Evolutionary conservation across 768 basidiomycete species (phyloP).

Genomic region (Lyophyllum decastes): DNA sequence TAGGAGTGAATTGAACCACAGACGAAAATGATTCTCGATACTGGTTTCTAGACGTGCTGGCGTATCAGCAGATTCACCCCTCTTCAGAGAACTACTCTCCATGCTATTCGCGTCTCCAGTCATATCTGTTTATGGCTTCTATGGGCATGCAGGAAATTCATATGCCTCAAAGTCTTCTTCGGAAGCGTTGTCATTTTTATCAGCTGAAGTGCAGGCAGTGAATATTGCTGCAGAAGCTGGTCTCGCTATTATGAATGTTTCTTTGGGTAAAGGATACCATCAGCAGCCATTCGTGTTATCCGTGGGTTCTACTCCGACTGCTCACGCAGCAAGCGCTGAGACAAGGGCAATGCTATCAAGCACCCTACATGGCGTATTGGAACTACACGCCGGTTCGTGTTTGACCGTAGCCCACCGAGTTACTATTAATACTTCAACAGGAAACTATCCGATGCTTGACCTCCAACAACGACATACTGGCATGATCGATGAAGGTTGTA

Average conservation of each 20-base stretch:
- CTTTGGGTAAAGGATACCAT: slow-evolving; percentile 30
- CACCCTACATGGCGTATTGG: slow-evolving; percentile 60
- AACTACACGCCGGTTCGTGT: slow-evolving; percentile 71
- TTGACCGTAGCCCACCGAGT: background rate
- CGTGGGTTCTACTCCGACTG: slow-evolving; percentile 87
- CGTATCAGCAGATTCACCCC: slow-evolving; percentile 49
- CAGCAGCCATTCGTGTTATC: slow-evolving; percentile 66
- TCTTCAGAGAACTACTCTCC: slow-evolving; percentile 57
- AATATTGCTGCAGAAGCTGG: slow-evolving; percentile 64
- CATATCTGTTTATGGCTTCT: slow-evolving; percentile 78
- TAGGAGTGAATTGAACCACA: slow-evolving; percentile 33
- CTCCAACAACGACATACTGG: slow-evolving; percentile 81
- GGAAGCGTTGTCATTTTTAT: slow-evolving; percentile 66
- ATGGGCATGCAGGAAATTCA: slow-evolving; percentile 76
- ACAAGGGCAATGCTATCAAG: slow-evolving; percentile 43
- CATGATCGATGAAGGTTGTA: slow-evolving; percentile 52
- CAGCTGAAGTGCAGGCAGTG: slow-evolving; percentile 69
- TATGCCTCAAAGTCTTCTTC: slow-evolving; percentile 73
- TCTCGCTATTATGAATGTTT: slow-evolving; percentile 43
- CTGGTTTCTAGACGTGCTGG: slow-evolving; percentile 66
- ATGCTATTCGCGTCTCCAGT: slow-evolving; percentile 52
- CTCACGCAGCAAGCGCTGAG: slow-evolving; percentile 69
- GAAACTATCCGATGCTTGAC: slow-evolving; percentile 84
- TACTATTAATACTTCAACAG: slow-evolving; percentile 30
- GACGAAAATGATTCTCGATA: slow-evolving; percentile 14